These are phyloP conservation scores for Penicillium ochrochloron DNA, from an alignment of 495 filamentous ascomycete species.

Conservation along the genomic window DNA sequence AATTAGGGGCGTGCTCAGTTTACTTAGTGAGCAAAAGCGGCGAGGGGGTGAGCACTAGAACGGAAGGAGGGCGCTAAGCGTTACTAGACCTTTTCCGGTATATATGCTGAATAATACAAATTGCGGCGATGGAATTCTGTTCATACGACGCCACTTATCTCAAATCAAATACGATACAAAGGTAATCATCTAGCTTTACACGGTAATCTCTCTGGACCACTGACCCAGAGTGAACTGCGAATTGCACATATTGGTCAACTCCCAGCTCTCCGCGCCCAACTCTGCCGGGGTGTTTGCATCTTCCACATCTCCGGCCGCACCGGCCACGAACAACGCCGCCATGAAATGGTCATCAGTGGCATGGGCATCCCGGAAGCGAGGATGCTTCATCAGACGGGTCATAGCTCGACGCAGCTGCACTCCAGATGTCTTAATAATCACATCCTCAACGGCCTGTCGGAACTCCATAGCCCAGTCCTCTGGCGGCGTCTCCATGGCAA, in stretches of 20 bases:
- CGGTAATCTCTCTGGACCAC: slow-evolving; percentile 32
- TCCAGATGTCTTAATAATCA: slow-evolving; percentile 52
- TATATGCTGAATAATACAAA: neutral
- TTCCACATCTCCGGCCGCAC: slow-evolving; percentile 53
- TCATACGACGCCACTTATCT: neutral
- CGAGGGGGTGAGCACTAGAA: too few species aligned
- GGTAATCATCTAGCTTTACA: slow-evolving; percentile 2
- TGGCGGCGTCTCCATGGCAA: slow-evolving; percentile 59
- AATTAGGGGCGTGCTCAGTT: too few species aligned
- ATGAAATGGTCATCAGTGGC: slow-evolving; percentile 69
- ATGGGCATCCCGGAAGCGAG: slow-evolving; percentile 63
- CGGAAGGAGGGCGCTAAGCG: too few species aligned
- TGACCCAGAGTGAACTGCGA: slow-evolving; percentile 57
- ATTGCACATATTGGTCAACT: slow-evolving; percentile 69
- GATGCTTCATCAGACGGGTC: slow-evolving; percentile 64
- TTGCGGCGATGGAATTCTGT: neutral
- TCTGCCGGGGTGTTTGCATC: slow-evolving; percentile 46
- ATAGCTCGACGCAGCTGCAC: slow-evolving; percentile 52
- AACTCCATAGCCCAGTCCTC: slow-evolving; percentile 62
- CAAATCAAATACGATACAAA: neutral
- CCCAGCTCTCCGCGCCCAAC: slow-evolving; percentile 63
- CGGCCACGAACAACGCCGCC: slow-evolving; percentile 60
- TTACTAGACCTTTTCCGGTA: too few species aligned
- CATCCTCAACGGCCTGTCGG: slow-evolving; percentile 62
- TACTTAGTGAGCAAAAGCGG: too few species aligned